These are phyloP conservation scores for Capsella rubella DNA, from an alignment of 441 rosid genomes.

Conservation along the genomic window DNA sequence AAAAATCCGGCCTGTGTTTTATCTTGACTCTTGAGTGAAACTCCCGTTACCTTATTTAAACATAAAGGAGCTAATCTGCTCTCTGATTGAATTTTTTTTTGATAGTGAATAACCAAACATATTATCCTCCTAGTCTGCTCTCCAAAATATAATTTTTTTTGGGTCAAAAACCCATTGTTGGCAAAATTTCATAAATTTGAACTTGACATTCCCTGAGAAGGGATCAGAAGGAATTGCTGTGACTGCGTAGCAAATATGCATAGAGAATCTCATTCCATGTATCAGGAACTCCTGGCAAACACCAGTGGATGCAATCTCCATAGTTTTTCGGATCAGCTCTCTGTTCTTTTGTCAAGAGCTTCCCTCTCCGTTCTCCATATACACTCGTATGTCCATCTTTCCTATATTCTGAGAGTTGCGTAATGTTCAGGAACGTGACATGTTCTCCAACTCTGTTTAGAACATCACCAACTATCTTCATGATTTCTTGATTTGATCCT, in stretches of 20 bases:
- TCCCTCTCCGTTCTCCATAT: slow-evolving; percentile 80
- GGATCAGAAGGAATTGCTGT: slow-evolving; percentile 51
- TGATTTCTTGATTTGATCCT: slow-evolving; percentile 79
- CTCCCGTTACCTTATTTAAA: slow-evolving; percentile 11
- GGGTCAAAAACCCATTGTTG: slow-evolving; percentile 1
- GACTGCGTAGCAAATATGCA: slow-evolving; percentile 66
- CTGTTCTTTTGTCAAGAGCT: slow-evolving; percentile 77
- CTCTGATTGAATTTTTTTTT: slow-evolving; percentile 34
- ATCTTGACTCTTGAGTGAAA: slow-evolving; percentile 4
- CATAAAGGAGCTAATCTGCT: slow-evolving; percentile 33
- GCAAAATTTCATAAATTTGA: slow-evolving; percentile 19
- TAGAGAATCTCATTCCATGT: slow-evolving; percentile 88
- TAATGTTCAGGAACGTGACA: slow-evolving; percentile 75
- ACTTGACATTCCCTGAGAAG: not conserved
- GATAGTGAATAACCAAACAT: slow-evolving; percentile 3
- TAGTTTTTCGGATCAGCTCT: slow-evolving; percentile 69
- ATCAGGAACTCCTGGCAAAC: slow-evolving; percentile 95
- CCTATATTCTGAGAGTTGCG: slow-evolving; percentile 82
- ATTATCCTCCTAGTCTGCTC: slow-evolving; percentile 13
- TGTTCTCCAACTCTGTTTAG: slow-evolving; percentile 52
- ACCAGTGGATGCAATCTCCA: slow-evolving; percentile 97
- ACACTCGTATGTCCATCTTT: slow-evolving; percentile 87
- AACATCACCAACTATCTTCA: slow-evolving; percentile 62
- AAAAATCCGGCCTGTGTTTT: not conserved
- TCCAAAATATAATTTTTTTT: not conserved